phyloP scores from a whole-genome alignment of 768 basidiomycete genomes.

The Tylopilus plumbeoviolaceoides region DNA sequence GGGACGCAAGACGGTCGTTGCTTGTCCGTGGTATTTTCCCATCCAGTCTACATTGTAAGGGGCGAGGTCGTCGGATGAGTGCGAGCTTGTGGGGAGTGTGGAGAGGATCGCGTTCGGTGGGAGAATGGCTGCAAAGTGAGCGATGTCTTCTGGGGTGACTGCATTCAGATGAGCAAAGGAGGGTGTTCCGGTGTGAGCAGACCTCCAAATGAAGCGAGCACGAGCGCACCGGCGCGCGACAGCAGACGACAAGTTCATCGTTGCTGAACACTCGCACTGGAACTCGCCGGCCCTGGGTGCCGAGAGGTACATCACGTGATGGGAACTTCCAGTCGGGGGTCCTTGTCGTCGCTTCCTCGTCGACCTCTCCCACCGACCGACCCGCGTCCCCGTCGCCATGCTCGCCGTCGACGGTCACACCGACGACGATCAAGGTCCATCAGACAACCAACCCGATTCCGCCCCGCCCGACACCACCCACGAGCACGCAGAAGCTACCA shows the following conservation, averaged over 20 bases:
- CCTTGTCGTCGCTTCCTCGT: neutral
- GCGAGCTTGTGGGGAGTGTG: constrained; percentile 49
- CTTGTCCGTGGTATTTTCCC: constrained; percentile 85
- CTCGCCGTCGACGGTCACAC: neutral
- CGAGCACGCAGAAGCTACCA: constrained; percentile 46
- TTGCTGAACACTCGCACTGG: no score
- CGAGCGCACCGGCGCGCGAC: neutral
- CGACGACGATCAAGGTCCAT: constrained; percentile 1
- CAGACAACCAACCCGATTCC: neutral
- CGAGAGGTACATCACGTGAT: constrained; percentile 11
- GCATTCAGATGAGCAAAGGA: constrained; percentile 38
- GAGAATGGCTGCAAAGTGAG: constrained; percentile 64
- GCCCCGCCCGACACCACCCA: constrained; percentile 36
- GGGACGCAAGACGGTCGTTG: constrained; percentile 85
- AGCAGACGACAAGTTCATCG: constrained; percentile 10
- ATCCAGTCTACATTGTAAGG: constrained; percentile 93
- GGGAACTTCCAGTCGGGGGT: constrained; percentile 5
- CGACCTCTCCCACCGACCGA: constrained; percentile 5
- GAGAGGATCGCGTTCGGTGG: constrained; percentile 62
- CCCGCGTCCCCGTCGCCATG: neutral
- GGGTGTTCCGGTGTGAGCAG: constrained; percentile 18
- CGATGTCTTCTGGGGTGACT: constrained; percentile 55
- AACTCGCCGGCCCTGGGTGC: neutral
- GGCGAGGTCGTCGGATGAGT: constrained; percentile 60
- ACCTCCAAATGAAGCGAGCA: constrained; percentile 5